Conservation (phyloP, 1,284 basidiomycete genomes). For the Tremellales sp. region DNA sequence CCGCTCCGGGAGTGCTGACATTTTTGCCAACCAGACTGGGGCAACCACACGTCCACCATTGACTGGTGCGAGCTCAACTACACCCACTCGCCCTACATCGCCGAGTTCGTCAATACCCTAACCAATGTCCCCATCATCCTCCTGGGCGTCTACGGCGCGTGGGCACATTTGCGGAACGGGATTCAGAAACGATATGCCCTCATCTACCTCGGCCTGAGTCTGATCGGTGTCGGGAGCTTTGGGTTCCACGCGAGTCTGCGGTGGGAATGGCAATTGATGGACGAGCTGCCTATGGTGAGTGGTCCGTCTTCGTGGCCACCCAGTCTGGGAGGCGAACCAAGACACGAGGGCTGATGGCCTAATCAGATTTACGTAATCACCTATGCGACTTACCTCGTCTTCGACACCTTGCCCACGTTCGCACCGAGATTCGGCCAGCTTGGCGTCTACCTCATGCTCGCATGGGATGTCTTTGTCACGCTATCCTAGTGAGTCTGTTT, state of each 20-base stretch:
- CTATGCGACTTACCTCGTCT: constrained; percentile 38
- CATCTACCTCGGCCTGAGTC: constrained; percentile 39
- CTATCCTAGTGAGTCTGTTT: constrained; percentile 46
- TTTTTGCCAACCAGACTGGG: constrained; percentile 28
- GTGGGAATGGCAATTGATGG: constrained; percentile 50
- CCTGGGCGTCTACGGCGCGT: constrained; percentile 47
- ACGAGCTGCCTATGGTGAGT: constrained; percentile 50
- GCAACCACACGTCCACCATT: constrained; percentile 34
- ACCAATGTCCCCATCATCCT: constrained; percentile 51
- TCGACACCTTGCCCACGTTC: constrained; percentile 41
- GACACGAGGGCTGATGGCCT: not conserved
- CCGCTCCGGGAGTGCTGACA: not conserved
- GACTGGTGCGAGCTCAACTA: constrained; percentile 49
- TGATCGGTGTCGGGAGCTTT: constrained; percentile 45
- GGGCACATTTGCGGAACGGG: constrained; percentile 17
- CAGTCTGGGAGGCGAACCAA: not conserved
- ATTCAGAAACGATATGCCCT: constrained; percentile 34
- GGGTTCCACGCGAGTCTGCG: constrained; percentile 46
- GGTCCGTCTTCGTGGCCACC: not conserved
- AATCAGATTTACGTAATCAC: constrained; percentile 44
- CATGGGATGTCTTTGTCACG: constrained; percentile 42
- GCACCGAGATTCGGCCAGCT: constrained; percentile 31
- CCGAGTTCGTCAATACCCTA: constrained; percentile 49
- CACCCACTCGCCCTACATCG: constrained; percentile 44
- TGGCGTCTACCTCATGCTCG: constrained; percentile 31